Conservation (phyloP, 148 eudicot genomes). For the Rhododendron molle region DNA sequence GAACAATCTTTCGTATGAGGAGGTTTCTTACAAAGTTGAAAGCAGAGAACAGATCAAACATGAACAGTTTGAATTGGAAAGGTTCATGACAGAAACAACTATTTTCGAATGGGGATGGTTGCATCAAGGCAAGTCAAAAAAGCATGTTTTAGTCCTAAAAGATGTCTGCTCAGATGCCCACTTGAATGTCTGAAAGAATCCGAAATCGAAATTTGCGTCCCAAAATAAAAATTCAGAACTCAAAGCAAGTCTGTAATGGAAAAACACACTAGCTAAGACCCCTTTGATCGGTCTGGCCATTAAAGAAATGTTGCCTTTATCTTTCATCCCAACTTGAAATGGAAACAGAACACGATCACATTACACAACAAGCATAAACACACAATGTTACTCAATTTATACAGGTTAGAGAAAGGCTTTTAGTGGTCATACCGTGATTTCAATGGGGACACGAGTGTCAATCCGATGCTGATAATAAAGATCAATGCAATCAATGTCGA, state of each 20-base stretch:
- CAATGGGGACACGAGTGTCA: not conserved
- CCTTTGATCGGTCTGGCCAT: no score
- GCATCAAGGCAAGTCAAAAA: not conserved
- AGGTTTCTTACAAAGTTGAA: not conserved
- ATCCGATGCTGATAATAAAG: slow-evolving; percentile 5
- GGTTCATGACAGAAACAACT: not conserved
- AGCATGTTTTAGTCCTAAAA: not conserved
- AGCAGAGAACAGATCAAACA: not conserved
- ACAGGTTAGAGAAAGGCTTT: not conserved
- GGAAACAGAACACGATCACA: not conserved
- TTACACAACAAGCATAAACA: not conserved
- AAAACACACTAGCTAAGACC: not conserved
- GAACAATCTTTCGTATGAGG: no score
- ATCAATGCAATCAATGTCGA: slow-evolving; percentile 1
- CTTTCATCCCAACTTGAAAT: not conserved
- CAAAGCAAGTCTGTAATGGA: not conserved
- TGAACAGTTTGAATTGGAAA: not conserved
- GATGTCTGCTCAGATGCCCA: not conserved
- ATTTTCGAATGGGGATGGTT: not conserved
- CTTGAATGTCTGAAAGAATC: not conserved
- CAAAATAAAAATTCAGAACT: not conserved
- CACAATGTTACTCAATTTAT: not conserved
- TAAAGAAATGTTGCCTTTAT: not conserved
- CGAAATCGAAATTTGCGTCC: no score
- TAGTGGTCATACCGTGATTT: not conserved